A percentile compares a stretch with the other conserved stretches of the same genome.
phyloP scores from a whole-genome alignment of 2,329 filamentous ascomycete genomes.

The Cercospora sojina region DNA sequence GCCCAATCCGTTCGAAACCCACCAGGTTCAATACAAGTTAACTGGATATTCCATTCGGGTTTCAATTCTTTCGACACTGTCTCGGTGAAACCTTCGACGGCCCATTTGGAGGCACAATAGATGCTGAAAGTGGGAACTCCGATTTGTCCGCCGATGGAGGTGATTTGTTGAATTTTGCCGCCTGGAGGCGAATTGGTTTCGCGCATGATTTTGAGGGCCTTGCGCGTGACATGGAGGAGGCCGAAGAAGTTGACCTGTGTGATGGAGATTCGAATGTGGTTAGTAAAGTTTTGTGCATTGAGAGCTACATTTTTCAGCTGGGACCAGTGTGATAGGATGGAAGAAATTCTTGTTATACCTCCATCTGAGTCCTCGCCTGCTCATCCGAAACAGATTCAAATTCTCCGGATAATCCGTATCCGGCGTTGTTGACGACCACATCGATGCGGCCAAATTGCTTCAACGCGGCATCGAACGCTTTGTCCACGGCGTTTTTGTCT shows the following conservation, averaged over 20 bases:
- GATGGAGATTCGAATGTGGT: no score
- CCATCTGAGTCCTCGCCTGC: conserved; percentile 55
- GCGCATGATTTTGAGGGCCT: conserved; percentile 48
- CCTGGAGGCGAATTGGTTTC: conserved; percentile 47
- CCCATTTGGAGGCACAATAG: conserved; percentile 48
- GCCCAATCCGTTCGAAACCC: conserved; percentile 51
- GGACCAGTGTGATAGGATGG: no score
- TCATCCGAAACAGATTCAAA: conserved; percentile 54
- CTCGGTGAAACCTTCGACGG: conserved; percentile 52
- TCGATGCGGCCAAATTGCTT: conserved; percentile 57
- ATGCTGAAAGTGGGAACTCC: conserved; percentile 45
- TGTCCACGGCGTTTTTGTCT: conserved; percentile 43
- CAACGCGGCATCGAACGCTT: conserved; percentile 47
- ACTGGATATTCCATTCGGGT: conserved; percentile 49
- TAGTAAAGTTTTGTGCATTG: no score
- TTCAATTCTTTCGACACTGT: conserved; percentile 44
- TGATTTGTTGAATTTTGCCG: conserved; percentile 57
- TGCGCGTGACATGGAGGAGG: conserved; percentile 53
- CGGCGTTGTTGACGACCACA: conserved; percentile 58
- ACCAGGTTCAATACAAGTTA: conserved; percentile 49
- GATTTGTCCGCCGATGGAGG: conserved; percentile 53
- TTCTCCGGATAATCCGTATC: conserved; percentile 55
- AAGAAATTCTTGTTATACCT: conserved; percentile 37
- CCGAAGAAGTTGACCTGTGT: conserved; percentile 57
- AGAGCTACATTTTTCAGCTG: no score